These are phyloP conservation scores for Rhodotorula babjevae DNA, from an alignment of 768 basidiomycete genomes.

Conservation along the genomic window DNA sequence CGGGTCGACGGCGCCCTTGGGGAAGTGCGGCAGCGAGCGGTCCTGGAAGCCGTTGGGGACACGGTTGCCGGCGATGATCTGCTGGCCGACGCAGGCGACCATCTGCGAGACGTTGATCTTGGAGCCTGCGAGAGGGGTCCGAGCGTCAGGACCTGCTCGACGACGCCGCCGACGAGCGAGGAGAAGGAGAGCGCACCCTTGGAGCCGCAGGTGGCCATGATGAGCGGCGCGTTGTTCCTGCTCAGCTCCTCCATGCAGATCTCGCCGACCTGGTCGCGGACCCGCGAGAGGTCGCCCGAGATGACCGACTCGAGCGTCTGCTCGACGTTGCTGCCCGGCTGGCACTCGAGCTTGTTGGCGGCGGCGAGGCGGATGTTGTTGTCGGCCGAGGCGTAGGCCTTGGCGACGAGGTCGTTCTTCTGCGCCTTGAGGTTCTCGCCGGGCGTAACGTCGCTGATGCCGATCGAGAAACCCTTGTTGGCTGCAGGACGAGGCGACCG, in stretches of 20 bases:
- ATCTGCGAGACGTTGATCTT: slow-evolving; percentile 99
- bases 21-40: slow-evolving; percentile 96
- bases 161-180: background rate
- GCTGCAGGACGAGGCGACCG: slow-evolving; percentile 57
- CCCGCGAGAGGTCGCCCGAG: slow-evolving; percentile 84
- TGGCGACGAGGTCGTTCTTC: slow-evolving; percentile 80
- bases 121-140: slow-evolving; percentile 59
- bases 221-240: slow-evolving; percentile 89
- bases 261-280: slow-evolving; percentile 91
- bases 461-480: slow-evolving; percentile 94
- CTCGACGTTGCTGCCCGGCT: slow-evolving; percentile 95
- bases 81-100: slow-evolving; percentile 99
- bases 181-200: slow-evolving; percentile 62
- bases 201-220: slow-evolving; percentile 99
- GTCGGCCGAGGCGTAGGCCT: slow-evolving; percentile 81
- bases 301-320: slow-evolving; percentile 96
- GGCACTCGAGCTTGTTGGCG: slow-evolving; percentile 86
- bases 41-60: slow-evolving; percentile 99
- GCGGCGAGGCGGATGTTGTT: slow-evolving; percentile 83
- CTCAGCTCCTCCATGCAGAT: slow-evolving; percentile 99
- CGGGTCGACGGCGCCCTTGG: slow-evolving; percentile 90
- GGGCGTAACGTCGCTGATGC: slow-evolving; percentile 97
- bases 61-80: slow-evolving; percentile 96
- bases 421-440: slow-evolving; percentile 71
- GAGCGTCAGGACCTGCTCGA: background rate